Base-by-base conservation (phyloP, 257 asterid species). In the Osmanthus fragrans region DNA sequence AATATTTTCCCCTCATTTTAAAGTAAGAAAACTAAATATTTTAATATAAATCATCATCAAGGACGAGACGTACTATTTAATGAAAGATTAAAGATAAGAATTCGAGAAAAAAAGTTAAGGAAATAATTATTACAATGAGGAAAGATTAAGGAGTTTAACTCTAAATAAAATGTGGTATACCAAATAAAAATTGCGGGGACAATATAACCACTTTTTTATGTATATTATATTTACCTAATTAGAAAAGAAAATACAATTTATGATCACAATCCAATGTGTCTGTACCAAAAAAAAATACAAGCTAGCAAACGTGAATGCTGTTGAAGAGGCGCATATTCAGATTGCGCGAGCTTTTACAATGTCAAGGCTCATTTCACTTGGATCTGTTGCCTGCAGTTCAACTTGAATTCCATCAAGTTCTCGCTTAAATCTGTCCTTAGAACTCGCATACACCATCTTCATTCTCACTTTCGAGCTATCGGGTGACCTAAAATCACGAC, bases 401-500 rank as follows among this genome's bases (percentile, higher is more conserved):
- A 80, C 77, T 80, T 76, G 80, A 76, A 80, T 80, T 1, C 84
- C 84, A 51, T 80, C 84, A 64, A 80, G 42, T 51, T 71, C 84
- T 37, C 84, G 77, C 78, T 80, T 80, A 42, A 80, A 80, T 76
- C 78, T 76, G 45, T 80, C 84, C 74, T 80, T 80, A 3, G 84
- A 80, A 73, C 84, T 80, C 0, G 84, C 84, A n/a, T 80, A 76
- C 63, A 80, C 81, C 84, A 80, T 80, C 84, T 80, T 80, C 84
- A 80, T 80, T 51, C 80, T 80, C 75, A 80, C 80, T 63, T 64
- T 80, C 34, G 84, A 64, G 67, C 71, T 71, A 21, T 80, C 81
- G n/a, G 84, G 84, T 7, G 84, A 80, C 84, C 84, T 80, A 74
- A 40, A 63, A 30, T 15, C 18, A 23, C 0, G 9, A 40, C 27